phyloP scores from a whole-genome alignment of 108 stramenopile species.

The Seminavis robusta region DNA sequence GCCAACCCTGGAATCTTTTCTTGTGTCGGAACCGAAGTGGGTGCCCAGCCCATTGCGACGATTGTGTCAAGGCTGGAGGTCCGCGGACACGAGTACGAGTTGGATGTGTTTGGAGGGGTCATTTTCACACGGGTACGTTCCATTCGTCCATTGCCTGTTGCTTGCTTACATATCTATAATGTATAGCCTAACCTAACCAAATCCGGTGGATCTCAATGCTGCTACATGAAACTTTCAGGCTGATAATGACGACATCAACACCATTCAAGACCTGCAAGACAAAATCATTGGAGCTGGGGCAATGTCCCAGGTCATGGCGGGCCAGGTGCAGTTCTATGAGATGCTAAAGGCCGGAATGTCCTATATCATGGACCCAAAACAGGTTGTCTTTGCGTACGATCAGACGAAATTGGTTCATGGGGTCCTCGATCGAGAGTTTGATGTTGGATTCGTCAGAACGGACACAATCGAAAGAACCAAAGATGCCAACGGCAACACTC shows the following conservation, averaged over 20 bases:
- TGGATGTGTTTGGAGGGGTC: constrained; percentile 10
- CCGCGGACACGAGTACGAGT: constrained; percentile 1
- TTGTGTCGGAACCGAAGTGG: constrained; percentile 9
- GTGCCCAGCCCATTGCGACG: constrained; percentile 8
- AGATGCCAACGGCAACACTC: constrained; percentile 7
- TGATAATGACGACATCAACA: background rate
- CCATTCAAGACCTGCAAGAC: constrained; percentile 4
- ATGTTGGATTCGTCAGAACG: constrained; percentile 28
- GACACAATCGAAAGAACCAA: constrained; percentile 21
- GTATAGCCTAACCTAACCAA: constrained; percentile 25
- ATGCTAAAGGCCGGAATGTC: constrained; percentile 2
- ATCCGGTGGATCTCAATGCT: constrained; percentile 32
- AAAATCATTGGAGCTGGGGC: constrained; percentile 8
- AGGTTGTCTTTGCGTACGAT: constrained; percentile 13
- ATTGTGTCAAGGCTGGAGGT: background rate
- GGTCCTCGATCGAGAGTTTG: constrained; percentile 18
- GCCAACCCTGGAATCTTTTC: constrained; percentile 14
- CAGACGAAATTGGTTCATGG: constrained; percentile 18
- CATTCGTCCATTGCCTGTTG: no score
- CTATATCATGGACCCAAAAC: constrained; percentile 4
- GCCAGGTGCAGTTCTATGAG: constrained; percentile 6
- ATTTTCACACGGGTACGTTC: background rate
- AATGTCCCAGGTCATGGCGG: background rate
- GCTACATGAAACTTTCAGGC: no score
- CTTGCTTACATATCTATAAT: no score